Percentiles rank a stretch among this genome's conserved stretches.
Evolutionary conservation across 2,329 filamentous ascomycete genomes (phyloP).

Genomic region (Venturia asperata): DNA sequence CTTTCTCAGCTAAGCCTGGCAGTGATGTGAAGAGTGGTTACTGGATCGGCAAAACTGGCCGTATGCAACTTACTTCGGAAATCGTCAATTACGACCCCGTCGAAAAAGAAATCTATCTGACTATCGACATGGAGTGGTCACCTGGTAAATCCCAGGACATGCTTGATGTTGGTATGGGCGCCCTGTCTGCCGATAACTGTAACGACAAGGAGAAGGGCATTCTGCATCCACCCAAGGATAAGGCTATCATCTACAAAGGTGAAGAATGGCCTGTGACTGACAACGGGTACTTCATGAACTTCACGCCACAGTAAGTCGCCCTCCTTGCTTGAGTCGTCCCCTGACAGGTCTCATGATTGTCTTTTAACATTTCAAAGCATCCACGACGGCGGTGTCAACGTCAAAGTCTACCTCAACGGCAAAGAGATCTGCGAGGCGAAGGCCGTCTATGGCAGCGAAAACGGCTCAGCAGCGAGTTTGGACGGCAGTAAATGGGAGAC

Average conservation of each 20-base stretch:
- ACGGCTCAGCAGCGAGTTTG: neutral
- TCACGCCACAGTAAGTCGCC: neutral
- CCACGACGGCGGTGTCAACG: slow-evolving; percentile 11
- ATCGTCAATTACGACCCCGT: slow-evolving; percentile 7
- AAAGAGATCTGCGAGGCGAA: neutral
- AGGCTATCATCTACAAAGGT: slow-evolving; percentile 10
- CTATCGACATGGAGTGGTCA: neutral
- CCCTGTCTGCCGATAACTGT: neutral
- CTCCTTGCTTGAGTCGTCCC: too few relatives aligned
- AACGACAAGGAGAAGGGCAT: neutral
- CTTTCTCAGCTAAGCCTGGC: neutral
- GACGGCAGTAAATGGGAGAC: slow-evolving; percentile 9
- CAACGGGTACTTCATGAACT: neutral
- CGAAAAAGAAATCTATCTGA: neutral
- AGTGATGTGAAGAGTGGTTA: slow-evolving; percentile 6
- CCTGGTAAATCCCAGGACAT: neutral
- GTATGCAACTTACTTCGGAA: slow-evolving; percentile 2
- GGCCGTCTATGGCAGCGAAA: slow-evolving; percentile 3
- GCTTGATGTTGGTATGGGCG: slow-evolving; percentile 1
- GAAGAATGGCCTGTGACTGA: neutral
- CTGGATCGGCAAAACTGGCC: neutral
- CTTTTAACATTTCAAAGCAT: neutral
- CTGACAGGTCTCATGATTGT: neutral
- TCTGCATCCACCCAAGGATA: neutral
- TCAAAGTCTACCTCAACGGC: slow-evolving; percentile 8